A percentile compares a stretch with the other conserved stretches of the same genome.
Evolutionary conservation across 768 basidiomycete genomes (phyloP).

Genomic region (Tylopilus felleus): DNA sequence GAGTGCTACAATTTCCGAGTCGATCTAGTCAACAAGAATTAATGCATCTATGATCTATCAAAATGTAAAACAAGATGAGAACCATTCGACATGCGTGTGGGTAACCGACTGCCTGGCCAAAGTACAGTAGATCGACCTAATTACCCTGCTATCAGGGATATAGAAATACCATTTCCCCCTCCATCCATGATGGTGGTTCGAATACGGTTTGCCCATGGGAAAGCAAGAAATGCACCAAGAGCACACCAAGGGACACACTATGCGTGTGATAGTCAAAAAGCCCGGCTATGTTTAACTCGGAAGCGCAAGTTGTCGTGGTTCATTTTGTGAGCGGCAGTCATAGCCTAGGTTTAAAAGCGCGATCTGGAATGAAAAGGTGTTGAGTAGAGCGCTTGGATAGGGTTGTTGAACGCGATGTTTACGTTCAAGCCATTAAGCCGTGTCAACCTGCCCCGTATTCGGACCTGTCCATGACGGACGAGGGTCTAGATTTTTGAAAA

Average conservation of each 20-base stretch:
- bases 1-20: no score
- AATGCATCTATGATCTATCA: no score
- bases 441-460: conserved; percentile 17
- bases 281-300: conserved; percentile 22
- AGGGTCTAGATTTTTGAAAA: neutral
- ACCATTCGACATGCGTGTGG: neutral
- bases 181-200: conserved; percentile 2
- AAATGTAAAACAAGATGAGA: no score
- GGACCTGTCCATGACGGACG: neutral
- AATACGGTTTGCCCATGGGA: conserved; percentile 20
- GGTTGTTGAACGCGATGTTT: neutral
- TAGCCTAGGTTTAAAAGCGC: neutral
- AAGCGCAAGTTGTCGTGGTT: conserved; percentile 12
- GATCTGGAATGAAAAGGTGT: neutral
- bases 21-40: no score
- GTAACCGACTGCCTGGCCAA: neutral
- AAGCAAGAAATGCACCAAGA: conserved; percentile 9
- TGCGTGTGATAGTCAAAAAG: conserved; percentile 29
- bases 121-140: neutral
- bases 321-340: conserved; percentile 14
- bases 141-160: neutral
- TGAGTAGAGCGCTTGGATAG: neutral
- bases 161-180: neutral
- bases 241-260: conserved; percentile 23
- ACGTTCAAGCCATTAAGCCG: neutral